Conservation (phyloP, 768 basidiomycete genomes). For the Suillus hirtellus region DNA sequence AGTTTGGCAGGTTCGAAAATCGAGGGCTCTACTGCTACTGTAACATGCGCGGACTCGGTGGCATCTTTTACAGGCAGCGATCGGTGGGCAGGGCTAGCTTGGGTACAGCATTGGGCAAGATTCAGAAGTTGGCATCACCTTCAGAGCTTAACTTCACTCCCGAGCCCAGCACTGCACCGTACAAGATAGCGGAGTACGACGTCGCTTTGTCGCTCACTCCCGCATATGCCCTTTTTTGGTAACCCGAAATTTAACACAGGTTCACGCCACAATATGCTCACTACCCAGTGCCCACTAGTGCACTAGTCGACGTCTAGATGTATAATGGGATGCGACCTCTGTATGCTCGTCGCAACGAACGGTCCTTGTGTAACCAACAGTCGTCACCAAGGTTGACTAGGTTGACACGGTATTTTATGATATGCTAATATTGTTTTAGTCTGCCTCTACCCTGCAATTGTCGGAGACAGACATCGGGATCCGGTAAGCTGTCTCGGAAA, state of each 20-base stretch:
- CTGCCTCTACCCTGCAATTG: background rate
- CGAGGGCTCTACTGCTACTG: too few species aligned
- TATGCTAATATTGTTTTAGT: background rate
- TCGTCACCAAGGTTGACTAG: background rate
- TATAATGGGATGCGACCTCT: background rate
- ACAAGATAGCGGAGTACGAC: background rate
- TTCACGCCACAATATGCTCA: background rate
- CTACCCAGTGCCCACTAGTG: background rate
- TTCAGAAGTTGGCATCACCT: background rate
- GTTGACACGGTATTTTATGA: background rate
- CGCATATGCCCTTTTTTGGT: background rate
- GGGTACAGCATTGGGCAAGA: background rate
- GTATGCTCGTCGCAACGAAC: background rate
- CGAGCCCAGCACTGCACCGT: background rate
- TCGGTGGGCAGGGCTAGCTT: background rate
- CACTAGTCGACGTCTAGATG: background rate
- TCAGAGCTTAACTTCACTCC: background rate
- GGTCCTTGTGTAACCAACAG: background rate
- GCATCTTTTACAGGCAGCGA: background rate
- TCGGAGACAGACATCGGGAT: background rate
- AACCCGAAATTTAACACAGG: background rate
- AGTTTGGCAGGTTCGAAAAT: background rate
- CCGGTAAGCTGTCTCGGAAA: background rate
- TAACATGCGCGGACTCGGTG: background rate
- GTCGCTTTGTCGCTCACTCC: background rate